Base-by-base conservation (phyloP, 768 basidiomycete species). In the Agaricus subrufescens region DNA sequence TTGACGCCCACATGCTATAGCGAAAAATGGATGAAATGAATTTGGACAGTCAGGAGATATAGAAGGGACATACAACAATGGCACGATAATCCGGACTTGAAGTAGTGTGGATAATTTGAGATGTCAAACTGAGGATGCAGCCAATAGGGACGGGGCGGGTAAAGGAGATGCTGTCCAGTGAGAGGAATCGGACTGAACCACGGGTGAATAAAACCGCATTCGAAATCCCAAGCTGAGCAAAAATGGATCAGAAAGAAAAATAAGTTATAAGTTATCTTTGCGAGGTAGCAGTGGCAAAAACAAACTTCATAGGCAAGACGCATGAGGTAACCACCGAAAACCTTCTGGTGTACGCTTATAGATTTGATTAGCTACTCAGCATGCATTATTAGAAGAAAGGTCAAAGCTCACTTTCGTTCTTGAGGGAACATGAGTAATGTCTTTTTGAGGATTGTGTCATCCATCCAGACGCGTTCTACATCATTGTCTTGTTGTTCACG, bases 351-450 rank as follows among this genome's bases (percentile, higher is more conserved):
- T 3, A 92, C 78, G 60, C 87, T 89, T 49, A 11, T 58, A 43
- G 5, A 57, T 44, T 15, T 48, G 52, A 49, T 27, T 38, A 47
- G 25, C 15, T 51, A 34, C 48, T n/a, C 29, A 27, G n/a, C 34
- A 12, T 50, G 43, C n/a, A n/a, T 43, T 14, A 56, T 15, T 15
- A 44, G n/a, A 4, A 30, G 29, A 10, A 47, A 45, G 39, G 47
- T 46, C 1, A 12, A 2, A 4, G 71, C 84, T 64, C 57, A 88
- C 87, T 91, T 92, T 63, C 89, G 78, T 65, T 90, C 89, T 71
- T 91, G 90, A 0, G 89, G 90, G 65, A 91, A 90, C 87, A 91
- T 91, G 29, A 91, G 70, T 76, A 88, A 79, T 23, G 78, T 81
- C 61, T 82, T 82, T 68, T 88, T 86, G 25, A 88, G 67, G 52